Base-by-base conservation (phyloP, 2,329 filamentous ascomycete species). In the Colletotrichum orchidophilum region DNA sequence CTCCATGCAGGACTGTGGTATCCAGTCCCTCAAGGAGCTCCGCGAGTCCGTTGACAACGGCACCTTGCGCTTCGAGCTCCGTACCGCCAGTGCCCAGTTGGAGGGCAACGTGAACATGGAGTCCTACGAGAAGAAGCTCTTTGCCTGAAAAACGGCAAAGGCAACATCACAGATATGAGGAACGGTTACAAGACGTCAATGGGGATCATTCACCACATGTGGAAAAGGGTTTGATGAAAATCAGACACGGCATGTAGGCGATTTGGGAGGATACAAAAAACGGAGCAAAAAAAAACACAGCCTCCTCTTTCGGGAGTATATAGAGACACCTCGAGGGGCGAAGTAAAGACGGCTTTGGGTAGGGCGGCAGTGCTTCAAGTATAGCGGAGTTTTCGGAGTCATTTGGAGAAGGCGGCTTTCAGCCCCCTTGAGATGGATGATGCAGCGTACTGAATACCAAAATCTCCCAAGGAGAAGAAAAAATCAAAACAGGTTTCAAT, bases 71-170 rank as follows among this genome's bases (percentile, higher is more conserved):
- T 99, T 99, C 81, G 96, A 99, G 87, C 88, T 98, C 79, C 90
- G 96, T 77, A 98, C 95, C 73, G 93, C 95, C 71, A 97, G 95
- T 83, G 96, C 96, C 61, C 95, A 97, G 89, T 89, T 97, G 71
- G 96, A 99, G 87, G 96, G 96, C 75, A 96, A 96, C 80, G 95
- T 99, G 73, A 97, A 98, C 86, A 95, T 99, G 88, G 95, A 98
- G 87, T 96, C 94, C 81, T 98, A 97, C 82, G 96, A 98, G 88
- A 99, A 99, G 93, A 99, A 98, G 90, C 93, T 99, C 76, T 99
- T 97, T 85, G 94, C 95, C 78, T 98, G 91, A 83, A 59, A 63
- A 29, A 59, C 18, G 67, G 63, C 29, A 46, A 66, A 13, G 1
- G 9, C 13, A 55, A 11, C 27, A 52, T 52, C 52, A 35, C 27